phyloP scores from a whole-genome alignment of 2,329 filamentous ascomycete species.

The Fonsecaea nubica region DNA sequence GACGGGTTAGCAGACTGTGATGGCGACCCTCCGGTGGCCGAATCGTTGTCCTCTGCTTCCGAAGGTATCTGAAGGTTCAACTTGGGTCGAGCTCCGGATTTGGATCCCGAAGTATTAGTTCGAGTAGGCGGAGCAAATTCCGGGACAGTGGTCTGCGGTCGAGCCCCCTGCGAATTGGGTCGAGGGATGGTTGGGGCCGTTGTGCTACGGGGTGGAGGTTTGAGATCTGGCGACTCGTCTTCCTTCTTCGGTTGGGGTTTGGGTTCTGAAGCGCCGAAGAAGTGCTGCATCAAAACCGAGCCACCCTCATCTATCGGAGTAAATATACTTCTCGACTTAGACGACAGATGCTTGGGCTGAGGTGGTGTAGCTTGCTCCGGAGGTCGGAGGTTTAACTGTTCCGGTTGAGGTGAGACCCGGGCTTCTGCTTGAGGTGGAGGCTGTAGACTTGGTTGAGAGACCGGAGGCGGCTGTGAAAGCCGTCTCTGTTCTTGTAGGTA shows the following conservation, averaged over 20 bases:
- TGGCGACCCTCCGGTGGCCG: constrained; percentile 73
- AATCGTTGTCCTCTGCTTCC: constrained; percentile 78
- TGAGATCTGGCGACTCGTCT: constrained; percentile 66
- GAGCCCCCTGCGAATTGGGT: constrained; percentile 57
- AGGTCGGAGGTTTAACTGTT: constrained; percentile 46
- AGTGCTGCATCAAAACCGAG: constrained; percentile 85
- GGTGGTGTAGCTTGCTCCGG: constrained; percentile 52
- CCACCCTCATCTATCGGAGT: constrained; percentile 94
- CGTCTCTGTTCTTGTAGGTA: constrained; percentile 79
- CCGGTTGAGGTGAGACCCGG: constrained; percentile 45
- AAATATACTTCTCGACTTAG: constrained; percentile 89
- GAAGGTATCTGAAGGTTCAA: constrained; percentile 95
- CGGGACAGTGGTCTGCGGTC: constrained; percentile 62
- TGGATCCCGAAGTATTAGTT: constrained; percentile 70
- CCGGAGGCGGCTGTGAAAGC: constrained; percentile 67
- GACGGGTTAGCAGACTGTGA: constrained; percentile 58
- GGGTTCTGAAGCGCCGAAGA: constrained; percentile 66
- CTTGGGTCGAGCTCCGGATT: constrained; percentile 72
- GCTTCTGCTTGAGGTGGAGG: constrained; percentile 61
- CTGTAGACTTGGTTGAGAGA: constrained; percentile 65
- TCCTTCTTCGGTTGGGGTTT: constrained; percentile 49
- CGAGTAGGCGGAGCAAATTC: constrained; percentile 77
- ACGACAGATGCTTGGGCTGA: constrained; percentile 67
- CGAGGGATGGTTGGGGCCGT: constrained; percentile 38
- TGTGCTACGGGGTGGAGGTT: constrained; percentile 57